Conservation (phyloP, 1,139 yeast genomes). For the Hemisphaericaspora xylanilytica region DNA sequence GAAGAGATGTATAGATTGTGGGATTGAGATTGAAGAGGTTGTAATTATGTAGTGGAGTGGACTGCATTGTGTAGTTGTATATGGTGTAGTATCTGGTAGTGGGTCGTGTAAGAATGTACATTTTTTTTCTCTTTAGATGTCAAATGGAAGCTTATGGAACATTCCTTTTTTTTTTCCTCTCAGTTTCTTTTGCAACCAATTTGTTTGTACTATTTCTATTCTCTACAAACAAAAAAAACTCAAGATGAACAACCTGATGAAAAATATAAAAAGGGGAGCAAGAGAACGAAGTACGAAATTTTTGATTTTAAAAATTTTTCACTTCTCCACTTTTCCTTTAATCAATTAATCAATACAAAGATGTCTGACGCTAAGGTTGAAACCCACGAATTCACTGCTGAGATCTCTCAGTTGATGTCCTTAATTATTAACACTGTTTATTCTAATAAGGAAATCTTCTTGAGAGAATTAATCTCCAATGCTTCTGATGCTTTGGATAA, state of each 20-base stretch:
- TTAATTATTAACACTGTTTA: conserved; percentile 99
- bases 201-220: too few species aligned
- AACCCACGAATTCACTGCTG: conserved; percentile 98
- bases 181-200: conserved; percentile 6
- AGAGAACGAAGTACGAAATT: background rate
- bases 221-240: background rate
- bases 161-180: conserved; percentile 17
- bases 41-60: conserved; percentile 15
- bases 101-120: conserved; percentile 1
- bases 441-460: conserved; percentile 98
- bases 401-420: conserved; percentile 99
- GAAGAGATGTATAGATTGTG: conserved; percentile 77
- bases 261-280: conserved; percentile 2
- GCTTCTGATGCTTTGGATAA: conserved; percentile 87
- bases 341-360: conserved; percentile 2
- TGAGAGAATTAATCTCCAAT: conserved; percentile 98
- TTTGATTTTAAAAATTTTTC: background rate
- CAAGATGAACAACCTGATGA: too few species aligned
- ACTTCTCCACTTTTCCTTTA: background rate
- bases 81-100: too few species aligned
- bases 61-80: background rate
- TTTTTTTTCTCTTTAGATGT: too few species aligned
- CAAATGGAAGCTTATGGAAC: conserved; percentile 36
- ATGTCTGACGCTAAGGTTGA: conserved; percentile 67
- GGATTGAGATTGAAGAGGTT: conserved; percentile 76